Percentiles rank a stretch among this genome's conserved stretches.
phyloP scores from a whole-genome alignment of 1,284 basidiomycete species.

The Fistulinella cinereoalba region DNA sequence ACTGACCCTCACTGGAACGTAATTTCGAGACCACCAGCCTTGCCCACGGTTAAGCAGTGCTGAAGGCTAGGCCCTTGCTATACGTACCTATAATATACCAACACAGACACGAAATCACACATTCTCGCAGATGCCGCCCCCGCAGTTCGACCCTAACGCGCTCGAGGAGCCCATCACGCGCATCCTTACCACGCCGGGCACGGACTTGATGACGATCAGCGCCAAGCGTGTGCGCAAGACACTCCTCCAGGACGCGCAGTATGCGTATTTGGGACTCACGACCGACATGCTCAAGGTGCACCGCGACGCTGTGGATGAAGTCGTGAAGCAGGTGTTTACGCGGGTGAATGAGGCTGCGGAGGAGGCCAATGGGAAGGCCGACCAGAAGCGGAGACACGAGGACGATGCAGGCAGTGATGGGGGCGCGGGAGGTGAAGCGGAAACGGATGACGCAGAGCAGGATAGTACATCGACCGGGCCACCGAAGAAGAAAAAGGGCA shows the following conservation, averaged over 20 bases:
- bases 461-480: slow-evolving; percentile 33
- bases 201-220: slow-evolving; percentile 70
- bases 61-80: too few relatives aligned
- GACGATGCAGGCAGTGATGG: slow-evolving; percentile 25
- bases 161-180: slow-evolving; percentile 59
- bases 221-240: slow-evolving; percentile 74
- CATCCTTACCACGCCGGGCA: slow-evolving; percentile 68
- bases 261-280: slow-evolving; percentile 42
- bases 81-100: neutral
- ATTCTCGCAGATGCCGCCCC: slow-evolving; percentile 1
- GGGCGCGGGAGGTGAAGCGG: slow-evolving; percentile 19
- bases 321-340: slow-evolving; percentile 62
- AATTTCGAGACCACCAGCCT: too few relatives aligned
- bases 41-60: too few relatives aligned
- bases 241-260: slow-evolving; percentile 47
- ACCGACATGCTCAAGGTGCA: slow-evolving; percentile 54
- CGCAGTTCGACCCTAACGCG: slow-evolving; percentile 39
- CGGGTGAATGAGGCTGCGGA: slow-evolving; percentile 44
- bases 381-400: slow-evolving; percentile 1
- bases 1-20: too few relatives aligned
- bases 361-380: slow-evolving; percentile 28
- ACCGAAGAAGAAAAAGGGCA: slow-evolving; percentile 48
- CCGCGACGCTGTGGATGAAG: slow-evolving; percentile 54
- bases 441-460: slow-evolving; percentile 33
- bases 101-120: neutral